Base-by-base conservation (phyloP, 352 stramenopile genomes). In the Phytophthora pisi region DNA sequence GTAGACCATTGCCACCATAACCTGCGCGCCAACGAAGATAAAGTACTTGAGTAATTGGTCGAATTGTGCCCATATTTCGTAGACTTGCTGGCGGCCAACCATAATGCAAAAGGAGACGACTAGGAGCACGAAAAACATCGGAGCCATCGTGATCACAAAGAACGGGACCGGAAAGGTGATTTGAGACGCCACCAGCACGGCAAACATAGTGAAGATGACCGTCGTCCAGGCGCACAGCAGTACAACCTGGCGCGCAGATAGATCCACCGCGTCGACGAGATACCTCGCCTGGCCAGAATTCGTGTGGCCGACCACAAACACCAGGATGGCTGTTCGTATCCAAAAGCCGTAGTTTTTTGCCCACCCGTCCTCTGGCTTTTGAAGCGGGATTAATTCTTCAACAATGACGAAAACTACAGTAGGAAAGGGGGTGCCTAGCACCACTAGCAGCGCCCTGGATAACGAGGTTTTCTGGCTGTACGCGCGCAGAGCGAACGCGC, bases 91-190 rank as follows among this genome's bases (percentile, higher is more conserved):
- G 5, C 40, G 7, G 11, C 60, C 60, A 10, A 67, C 43, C 18
- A 52, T 57, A 40, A 30, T 15, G 1, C 60, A 46, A 43, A 61
- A 49, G 16, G 43, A 61, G 0, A 62, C n/a, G 10, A 57, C 42
- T 9, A 65, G 24, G 7, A 57, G 3, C 4, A 61, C 10, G 23
- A 51, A 70, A 28, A 52, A 67, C n/a, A 59, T 31, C 11, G 51
- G 60, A 2, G 30, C 20, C 28, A 47, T 18, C 3, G 51, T 61
- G 4, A 67, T 3, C 0, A 60, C 38, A 38, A 55, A 61, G 34
- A 67, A 67, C 4, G 60, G 60, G 15, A 67, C 24, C 13, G 60
- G 60, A n/a, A 67, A 61, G 8, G 34, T 47, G 8, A 67, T 8
- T 20, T 56, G 23, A 8, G 38, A 34, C 11, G 57, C 51, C 3